These are phyloP conservation scores for Ascobolus immersus DNA, from an alignment of 495 filamentous ascomycete genomes.

Conservation along the genomic window DNA sequence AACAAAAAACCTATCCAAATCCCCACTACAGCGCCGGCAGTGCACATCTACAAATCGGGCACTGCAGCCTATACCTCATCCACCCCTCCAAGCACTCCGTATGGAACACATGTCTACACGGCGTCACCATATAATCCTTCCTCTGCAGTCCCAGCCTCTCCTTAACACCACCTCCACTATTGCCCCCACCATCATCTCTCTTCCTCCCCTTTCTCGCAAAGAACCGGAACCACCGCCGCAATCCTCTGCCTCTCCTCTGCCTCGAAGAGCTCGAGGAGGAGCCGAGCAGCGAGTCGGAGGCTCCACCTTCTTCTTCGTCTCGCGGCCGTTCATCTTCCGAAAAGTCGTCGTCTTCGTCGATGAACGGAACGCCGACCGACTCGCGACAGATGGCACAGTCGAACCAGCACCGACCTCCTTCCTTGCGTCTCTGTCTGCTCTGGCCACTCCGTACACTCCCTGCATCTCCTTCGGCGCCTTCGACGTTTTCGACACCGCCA, in stretches of 20 bases:
- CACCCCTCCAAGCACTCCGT: conserved; percentile 80
- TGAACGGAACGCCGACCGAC: conserved; percentile 53
- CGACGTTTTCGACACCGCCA: conserved; percentile 16
- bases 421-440: conserved; percentile 18
- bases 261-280: not conserved
- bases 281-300: no score
- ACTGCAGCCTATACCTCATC: conserved; percentile 81
- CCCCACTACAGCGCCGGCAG: conserved; percentile 62
- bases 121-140: conserved; percentile 83
- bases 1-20: no score
- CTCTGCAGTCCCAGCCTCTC: conserved; percentile 49
- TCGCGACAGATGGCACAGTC: conserved; percentile 94
- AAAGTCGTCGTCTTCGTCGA: conserved; percentile 37
- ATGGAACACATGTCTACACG: conserved; percentile 90
- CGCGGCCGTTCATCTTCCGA: no score
- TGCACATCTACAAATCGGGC: conserved; percentile 82
- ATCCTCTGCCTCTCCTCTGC: conserved; percentile 12
- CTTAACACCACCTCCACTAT: conserved; percentile 22
- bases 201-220: not conserved
- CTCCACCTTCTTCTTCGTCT: no score
- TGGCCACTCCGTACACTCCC: conserved; percentile 18
- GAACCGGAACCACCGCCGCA: conserved; percentile 18
- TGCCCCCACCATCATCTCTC: conserved; percentile 23
- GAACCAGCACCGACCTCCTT: conserved; percentile 27
- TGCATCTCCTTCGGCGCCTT: conserved; percentile 14